Conservation (phyloP, 768 basidiomycete species). For the Nevesoporus exiguus region DNA sequence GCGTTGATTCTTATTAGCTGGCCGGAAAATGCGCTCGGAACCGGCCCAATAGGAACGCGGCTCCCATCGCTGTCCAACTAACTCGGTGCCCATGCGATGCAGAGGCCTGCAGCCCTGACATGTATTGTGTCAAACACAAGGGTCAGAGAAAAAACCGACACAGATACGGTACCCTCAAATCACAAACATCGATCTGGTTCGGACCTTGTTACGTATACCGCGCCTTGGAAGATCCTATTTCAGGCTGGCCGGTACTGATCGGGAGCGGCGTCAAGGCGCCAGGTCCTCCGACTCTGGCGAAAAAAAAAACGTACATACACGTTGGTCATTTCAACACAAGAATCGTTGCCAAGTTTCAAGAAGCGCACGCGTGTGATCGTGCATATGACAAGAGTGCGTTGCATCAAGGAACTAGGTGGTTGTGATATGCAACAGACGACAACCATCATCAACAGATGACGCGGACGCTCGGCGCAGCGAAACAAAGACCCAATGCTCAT, state of each 20-base stretch:
- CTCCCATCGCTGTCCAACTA: neutral
- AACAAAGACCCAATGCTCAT: neutral
- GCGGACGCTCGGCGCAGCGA: neutral
- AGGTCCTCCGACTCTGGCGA: neutral
- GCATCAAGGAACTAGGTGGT: neutral
- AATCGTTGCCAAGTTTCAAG: conserved; percentile 7
- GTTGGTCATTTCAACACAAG: neutral
- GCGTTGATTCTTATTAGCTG: neutral
- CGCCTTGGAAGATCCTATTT: conserved; percentile 1
- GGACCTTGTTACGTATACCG: conserved; percentile 8
- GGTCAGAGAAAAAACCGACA: neutral
- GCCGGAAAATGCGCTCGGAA: neutral
- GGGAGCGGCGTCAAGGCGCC: conserved; percentile 5
- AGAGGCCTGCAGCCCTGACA: neutral
- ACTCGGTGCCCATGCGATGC: neutral
- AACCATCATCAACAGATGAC: neutral
- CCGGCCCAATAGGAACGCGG: neutral
- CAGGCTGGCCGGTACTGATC: conserved; percentile 3
- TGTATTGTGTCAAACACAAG: conserved; percentile 1
- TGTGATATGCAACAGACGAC: neutral
- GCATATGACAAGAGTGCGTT: neutral
- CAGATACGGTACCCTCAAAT: conserved; percentile 1
- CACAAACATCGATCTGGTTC: neutral
- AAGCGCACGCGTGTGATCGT: neutral
- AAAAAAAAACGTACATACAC: neutral